Base-by-base conservation (phyloP, 164 flowering plant species). In the Protea cynaroides region DNA sequence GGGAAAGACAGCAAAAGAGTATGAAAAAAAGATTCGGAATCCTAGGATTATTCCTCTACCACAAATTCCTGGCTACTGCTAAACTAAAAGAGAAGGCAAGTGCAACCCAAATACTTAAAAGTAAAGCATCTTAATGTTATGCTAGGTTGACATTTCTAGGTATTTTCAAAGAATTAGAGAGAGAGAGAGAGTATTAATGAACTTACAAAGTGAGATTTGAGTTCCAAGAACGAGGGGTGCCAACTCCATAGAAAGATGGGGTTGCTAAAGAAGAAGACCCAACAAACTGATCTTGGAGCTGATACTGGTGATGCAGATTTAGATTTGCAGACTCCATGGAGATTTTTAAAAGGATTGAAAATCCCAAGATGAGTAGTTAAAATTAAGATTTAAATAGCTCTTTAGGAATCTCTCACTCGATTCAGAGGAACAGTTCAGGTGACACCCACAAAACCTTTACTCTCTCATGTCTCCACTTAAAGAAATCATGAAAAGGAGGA, bases 301-400 rank as follows among this genome's bases (percentile, higher is more conserved):
- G 86, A 64, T 76, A 78, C 7, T 69, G 79, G 68, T 80, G 84
- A 80, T 81, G 82, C 56, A 76, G 73, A 72, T 88, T 84, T 79
- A 76, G 73, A 72, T 88, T 84, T 79, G 86, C 81, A 85, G 92
- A 85, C 71, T 91, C 92, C 95, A 91, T 90, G 64, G 62, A 65
- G 55, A 55, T 71, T 46, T 68, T 78, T 58, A 69, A 65, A 66
- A 59, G 76, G 64, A 77, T 81, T 79, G 90, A 79, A 75, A 86
- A 85, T 86, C 90, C 92, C 92, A 82, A 85, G 87, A 82, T 65
- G 69, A 56, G 70, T 63, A 64, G 74, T 68, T 71, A 61, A 69
- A 65, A 73, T 68, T 71, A 61, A 69, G 63, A 73, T 56, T 69
- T 56, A 64, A 40, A 64, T 47, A 61, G 54, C 69, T 60, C 59